Conservation (phyloP, 176 grass and related monocot genomes). For the Oryza nivara region DNA sequence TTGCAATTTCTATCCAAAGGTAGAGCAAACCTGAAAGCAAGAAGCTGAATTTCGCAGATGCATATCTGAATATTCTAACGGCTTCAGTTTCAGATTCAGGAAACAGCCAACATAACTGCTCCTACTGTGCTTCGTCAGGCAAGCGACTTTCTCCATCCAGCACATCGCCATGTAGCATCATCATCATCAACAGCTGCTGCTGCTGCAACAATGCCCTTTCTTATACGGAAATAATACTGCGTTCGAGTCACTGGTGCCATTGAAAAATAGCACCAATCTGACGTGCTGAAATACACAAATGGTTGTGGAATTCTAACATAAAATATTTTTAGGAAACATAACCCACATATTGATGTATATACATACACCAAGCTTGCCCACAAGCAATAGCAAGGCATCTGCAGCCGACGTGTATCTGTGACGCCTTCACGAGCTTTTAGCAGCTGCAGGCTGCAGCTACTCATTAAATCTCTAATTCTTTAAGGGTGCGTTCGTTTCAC, state of each 20-base stretch:
- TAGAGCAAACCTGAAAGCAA: constrained; percentile 2
- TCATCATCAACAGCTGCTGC: not conserved
- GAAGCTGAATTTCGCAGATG: not conserved
- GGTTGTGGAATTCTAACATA: not conserved
- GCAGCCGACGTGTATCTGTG: not conserved
- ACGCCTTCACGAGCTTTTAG: too few species aligned
- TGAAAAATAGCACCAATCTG: constrained; percentile 10
- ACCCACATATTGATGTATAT: not conserved
- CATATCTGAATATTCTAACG: not conserved
- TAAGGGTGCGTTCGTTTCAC: too few species aligned
- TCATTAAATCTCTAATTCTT: too few species aligned
- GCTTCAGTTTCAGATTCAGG: not conserved
- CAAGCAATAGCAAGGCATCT: constrained; percentile 28
- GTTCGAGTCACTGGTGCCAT: not conserved
- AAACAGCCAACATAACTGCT: constrained; percentile 15
- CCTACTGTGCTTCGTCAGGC: constrained; percentile 19
- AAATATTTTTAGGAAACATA: not conserved
- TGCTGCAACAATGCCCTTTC: not conserved
- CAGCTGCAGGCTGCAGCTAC: too few species aligned
- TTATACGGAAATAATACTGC: not conserved
- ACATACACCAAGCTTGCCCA: constrained; percentile 28
- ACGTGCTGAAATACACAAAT: constrained; percentile 30
- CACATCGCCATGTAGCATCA: not conserved
- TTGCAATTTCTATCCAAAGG: constrained; percentile 2
- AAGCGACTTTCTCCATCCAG: not conserved